These are phyloP conservation scores for Dictyostelium capitatum DNA, from an alignment of 78 protist species.

Conservation along the genomic window DNA sequence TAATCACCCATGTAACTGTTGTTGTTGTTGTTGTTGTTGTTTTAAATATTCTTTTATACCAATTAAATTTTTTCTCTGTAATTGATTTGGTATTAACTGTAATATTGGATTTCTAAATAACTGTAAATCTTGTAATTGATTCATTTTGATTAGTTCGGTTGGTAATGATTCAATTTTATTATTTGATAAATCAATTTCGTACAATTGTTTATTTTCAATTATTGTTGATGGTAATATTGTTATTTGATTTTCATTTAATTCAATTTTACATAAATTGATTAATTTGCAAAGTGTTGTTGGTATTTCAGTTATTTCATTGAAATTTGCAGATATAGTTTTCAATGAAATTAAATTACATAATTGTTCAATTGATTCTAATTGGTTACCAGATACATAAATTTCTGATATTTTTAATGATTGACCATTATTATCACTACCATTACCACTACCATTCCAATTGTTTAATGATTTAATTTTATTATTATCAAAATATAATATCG, in stretches of 20 bases:
- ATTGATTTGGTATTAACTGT: background rate
- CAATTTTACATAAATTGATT: background rate
- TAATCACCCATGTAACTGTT: background rate
- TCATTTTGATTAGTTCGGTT: background rate
- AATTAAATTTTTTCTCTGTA: conserved; percentile 2
- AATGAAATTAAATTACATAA: background rate
- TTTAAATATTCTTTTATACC: conserved; percentile 25
- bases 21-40: background rate
- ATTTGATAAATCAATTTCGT: background rate
- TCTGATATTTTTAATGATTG: background rate
- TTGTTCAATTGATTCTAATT: background rate
- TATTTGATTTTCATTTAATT: conserved; percentile 16
- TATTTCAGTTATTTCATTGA: background rate
- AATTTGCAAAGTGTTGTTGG: background rate
- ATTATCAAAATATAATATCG: conserved; percentile 15
- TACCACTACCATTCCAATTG: background rate
- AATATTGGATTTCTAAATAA: conserved; percentile 13
- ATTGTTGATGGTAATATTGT: conserved; percentile 8
- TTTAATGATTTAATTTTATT: background rate
- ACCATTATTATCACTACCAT: background rate
- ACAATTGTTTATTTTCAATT: background rate
- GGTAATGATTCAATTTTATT: conserved; percentile 34
- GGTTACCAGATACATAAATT: conserved; percentile 4
- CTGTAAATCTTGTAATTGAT: background rate
- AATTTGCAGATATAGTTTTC: background rate